Base-by-base conservation (phyloP, 371 early-diverging fungal species). In the Mucor lusitanicus region DNA sequence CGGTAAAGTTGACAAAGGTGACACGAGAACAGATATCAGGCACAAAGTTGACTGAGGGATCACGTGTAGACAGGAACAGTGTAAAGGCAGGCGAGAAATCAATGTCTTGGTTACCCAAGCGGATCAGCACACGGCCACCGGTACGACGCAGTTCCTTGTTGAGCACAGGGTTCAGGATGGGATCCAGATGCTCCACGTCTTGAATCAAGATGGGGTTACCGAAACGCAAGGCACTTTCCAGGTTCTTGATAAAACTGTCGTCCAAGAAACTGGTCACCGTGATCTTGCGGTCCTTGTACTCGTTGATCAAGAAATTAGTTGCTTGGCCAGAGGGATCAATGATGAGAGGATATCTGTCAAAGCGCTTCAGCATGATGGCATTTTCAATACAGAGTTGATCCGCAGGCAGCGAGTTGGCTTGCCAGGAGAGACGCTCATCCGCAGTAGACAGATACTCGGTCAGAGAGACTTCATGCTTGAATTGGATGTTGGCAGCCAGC, bases 1-100 rank as follows among this genome's bases (percentile, higher is more conserved):
- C 95, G 4, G 99, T 97, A 75, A 98, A 99, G 89, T 98, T 99
- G 61, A 98, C 97, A 84, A 99, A 96, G 0, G 98, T 97, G 8
- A 97, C 97, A 59, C 99, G 93, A 68, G 94, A 93, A 85, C 94
- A 96, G 25, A 99, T 91, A 72, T 99, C 98, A 3, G 99, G 97
- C 6, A 95, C 86, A 87, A 98, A 97, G 70, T 88, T 85, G 64
- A 95, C 94, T 0, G 95, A 91, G 5, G 98, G 93, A 76, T 98
- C 97, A 60, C 97, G 90, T 4, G 98, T 98, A 6, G 95, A 87
- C 70, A 99, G 76, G 87, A 95, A 97, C 32, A 99, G 81, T 1
- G 91, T 93, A 85, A 99, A 99, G 6, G 96, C 83, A 13, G 99
- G 98, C 30, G 99, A 99, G 80, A 97, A 97, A 84, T 99, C 99